Conservation (phyloP, 768 basidiomycete species). For the Lentinula lateritia region DNA sequence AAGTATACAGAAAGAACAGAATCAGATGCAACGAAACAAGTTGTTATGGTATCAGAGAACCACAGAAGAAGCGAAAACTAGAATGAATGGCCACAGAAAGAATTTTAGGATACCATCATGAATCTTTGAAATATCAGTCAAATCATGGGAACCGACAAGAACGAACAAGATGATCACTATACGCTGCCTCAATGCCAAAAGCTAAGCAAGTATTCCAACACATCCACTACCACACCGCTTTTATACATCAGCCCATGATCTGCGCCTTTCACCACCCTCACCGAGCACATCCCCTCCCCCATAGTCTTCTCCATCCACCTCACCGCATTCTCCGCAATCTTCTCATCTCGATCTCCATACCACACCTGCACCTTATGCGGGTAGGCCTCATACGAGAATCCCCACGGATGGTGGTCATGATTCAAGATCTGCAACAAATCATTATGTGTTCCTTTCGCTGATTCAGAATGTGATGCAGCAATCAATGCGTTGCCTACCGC, state of each 20-base stretch:
- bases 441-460: slow-evolving; percentile 82
- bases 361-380: slow-evolving; percentile 76
- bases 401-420: slow-evolving; percentile 84
- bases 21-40: slow-evolving; percentile 1
- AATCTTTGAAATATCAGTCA: background rate
- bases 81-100: background rate
- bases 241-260: slow-evolving; percentile 95
- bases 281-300: slow-evolving; percentile 65
- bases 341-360: slow-evolving; percentile 93
- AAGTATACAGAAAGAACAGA: background rate
- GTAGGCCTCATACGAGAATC: slow-evolving; percentile 81
- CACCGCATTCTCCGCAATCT: slow-evolving; percentile 86
- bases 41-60: background rate
- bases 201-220: slow-evolving; percentile 63
- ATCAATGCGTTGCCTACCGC: slow-evolving; percentile 86
- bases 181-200: slow-evolving; percentile 35
- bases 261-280: slow-evolving; percentile 81
- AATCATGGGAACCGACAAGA: background rate
- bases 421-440: slow-evolving; percentile 92
- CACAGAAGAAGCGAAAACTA: background rate
- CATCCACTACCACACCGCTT: slow-evolving; percentile 80
- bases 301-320: slow-evolving; percentile 89
- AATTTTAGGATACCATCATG: background rate
- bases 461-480: slow-evolving; percentile 93
- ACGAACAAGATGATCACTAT: slow-evolving; percentile 2